Percentiles rank a stretch among this genome's conserved stretches.
Conservation (phyloP, 2,329 filamentous ascomycete species). For the Sporothrix pseudoabietina region DNA sequence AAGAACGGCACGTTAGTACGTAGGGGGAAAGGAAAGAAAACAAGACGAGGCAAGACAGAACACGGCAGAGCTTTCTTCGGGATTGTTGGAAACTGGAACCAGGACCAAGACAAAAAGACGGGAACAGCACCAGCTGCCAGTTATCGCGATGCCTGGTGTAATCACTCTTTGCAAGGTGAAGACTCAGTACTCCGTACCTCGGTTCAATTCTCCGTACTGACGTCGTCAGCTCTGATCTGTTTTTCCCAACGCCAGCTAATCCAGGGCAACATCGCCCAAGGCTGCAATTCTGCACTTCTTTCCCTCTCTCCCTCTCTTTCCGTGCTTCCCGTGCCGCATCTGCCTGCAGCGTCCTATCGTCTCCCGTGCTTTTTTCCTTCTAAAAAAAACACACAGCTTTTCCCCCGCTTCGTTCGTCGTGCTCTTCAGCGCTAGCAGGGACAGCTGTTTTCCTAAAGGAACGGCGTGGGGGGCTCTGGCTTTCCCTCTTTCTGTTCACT, state of each 20-base stretch:
- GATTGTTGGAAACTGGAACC: neutral
- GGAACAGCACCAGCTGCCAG: neutral
- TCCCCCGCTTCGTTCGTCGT: constrained; percentile 4
- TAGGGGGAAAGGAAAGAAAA: neutral
- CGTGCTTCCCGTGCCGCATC: constrained; percentile 18
- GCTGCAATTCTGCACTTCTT: neutral
- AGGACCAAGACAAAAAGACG: neutral
- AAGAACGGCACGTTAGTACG: neutral
- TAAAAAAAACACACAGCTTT: neutral
- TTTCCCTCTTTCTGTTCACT: neutral
- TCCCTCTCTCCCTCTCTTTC: neutral
- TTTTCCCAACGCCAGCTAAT: neutral
- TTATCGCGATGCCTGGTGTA: constrained; percentile 8
- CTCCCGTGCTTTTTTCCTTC: neutral
- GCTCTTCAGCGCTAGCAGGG: neutral
- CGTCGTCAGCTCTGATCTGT: neutral
- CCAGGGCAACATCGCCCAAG: neutral
- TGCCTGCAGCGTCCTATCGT: neutral
- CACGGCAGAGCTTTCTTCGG: neutral
- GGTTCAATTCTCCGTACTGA: neutral
- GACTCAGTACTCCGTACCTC: neutral
- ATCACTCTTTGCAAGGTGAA: neutral
- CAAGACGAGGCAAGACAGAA: neutral
- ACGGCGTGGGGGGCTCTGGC: neutral
- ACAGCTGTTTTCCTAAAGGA: neutral